These are phyloP conservation scores for Crithidia mellificae DNA, from an alignment of 208 protist species.

Conservation along the genomic window DNA sequence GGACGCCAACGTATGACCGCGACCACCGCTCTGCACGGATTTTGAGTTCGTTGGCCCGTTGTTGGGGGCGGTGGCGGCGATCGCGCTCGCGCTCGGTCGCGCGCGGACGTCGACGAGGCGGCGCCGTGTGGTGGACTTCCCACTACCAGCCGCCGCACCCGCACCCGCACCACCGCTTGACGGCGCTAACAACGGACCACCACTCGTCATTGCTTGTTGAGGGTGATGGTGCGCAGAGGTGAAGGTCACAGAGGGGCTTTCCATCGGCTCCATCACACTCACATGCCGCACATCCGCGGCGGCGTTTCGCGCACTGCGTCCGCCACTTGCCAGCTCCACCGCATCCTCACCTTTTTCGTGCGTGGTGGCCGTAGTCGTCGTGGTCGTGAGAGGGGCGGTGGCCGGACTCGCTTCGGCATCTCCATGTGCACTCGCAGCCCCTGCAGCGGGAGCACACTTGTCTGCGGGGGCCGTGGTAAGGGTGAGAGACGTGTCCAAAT, in stretches of 20 bases:
- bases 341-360: neutral
- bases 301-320: neutral
- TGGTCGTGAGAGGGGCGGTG: neutral
- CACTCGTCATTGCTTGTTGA: neutral
- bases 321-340: neutral
- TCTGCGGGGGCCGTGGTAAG: no score
- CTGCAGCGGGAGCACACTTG: no score
- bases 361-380: neutral
- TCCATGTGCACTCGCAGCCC: no score
- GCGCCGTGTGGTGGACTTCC: conserved; percentile 1
- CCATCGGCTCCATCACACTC: neutral
- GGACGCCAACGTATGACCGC: no score
- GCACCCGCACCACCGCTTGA: neutral
- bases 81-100: no score
- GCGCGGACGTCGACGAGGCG: conserved; percentile 12
- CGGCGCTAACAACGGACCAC: neutral
- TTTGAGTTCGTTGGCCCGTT: no score
- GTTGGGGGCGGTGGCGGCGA: no score
- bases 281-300: conserved; percentile 6
- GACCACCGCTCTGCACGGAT: no score
- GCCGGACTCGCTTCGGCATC: no score
- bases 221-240: neutral
- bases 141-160: neutral
- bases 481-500: no score
- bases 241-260: conserved; percentile 7